These are phyloP conservation scores for Articulospora tetracladia DNA, from an alignment of 495 filamentous ascomycete species.

Conservation along the genomic window DNA sequence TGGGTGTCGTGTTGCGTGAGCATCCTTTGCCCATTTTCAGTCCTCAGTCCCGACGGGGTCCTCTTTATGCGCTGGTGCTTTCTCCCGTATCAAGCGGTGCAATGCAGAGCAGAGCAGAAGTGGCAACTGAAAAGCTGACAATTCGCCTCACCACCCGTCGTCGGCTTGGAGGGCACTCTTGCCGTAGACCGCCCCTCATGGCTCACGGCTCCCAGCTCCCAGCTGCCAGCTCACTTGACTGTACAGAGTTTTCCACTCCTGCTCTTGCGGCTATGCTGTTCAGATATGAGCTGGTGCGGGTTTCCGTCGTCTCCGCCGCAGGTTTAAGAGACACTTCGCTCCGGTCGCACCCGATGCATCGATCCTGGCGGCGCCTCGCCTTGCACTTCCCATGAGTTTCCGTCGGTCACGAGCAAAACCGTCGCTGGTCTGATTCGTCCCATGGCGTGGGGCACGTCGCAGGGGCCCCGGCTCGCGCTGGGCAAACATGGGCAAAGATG, in stretches of 20 bases:
- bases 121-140: too few species aligned
- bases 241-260: neutral
- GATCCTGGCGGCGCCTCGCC: neutral
- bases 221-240: too few species aligned
- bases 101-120: neutral
- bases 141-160: too few species aligned
- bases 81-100: neutral
- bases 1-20: neutral
- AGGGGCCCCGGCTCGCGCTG: neutral
- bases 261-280: neutral
- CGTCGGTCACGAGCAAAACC: conserved; percentile 4
- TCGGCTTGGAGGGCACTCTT: too few species aligned
- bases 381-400: neutral
- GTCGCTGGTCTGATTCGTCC: conserved; percentile 1
- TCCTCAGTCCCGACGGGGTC: neutral
- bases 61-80: neutral
- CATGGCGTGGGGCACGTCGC: conserved; percentile 3
- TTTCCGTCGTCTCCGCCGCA: too few species aligned
- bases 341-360: neutral
- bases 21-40: neutral
- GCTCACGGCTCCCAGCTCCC: too few species aligned
- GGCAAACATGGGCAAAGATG: neutral
- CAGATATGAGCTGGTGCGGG: neutral
- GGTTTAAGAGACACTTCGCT: neutral
- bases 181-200: neutral